Conservation (phyloP, 345 rosid genomes). For the Citrus mangshanensis region DNA sequence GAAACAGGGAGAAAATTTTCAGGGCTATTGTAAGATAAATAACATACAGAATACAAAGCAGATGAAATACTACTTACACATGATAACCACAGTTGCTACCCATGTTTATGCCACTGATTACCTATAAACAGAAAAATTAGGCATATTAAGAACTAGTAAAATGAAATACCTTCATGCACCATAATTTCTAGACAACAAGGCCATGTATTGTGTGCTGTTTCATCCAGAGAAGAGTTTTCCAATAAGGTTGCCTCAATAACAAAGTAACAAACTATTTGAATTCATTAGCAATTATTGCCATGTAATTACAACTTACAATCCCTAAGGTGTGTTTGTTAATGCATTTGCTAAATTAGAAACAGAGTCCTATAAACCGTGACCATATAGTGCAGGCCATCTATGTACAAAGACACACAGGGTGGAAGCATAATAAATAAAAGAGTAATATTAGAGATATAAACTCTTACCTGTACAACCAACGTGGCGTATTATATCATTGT, state of each 20-base stretch:
- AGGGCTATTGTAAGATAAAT: background rate
- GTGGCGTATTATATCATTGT: background rate
- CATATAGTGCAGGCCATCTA: background rate
- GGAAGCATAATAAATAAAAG: background rate
- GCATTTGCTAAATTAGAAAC: background rate
- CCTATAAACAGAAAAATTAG: slow-evolving; percentile 42
- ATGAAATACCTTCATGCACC: background rate
- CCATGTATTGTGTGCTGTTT: background rate
- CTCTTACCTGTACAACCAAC: background rate
- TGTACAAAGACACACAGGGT: no score
- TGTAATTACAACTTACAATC: background rate
- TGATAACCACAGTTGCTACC: slow-evolving; percentile 96
- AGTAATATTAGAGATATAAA: background rate
- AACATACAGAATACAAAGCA: background rate
- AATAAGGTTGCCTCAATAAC: background rate
- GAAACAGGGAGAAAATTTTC: background rate
- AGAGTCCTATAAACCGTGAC: background rate
- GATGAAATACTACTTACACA: slow-evolving; percentile 46
- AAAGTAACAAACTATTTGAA: background rate
- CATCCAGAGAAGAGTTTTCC: background rate
- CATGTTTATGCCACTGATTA: slow-evolving; percentile 87
- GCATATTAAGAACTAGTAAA: slow-evolving; percentile 16
- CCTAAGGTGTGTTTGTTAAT: background rate
- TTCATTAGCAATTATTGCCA: background rate
- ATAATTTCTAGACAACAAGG: background rate